A percentile compares a stretch with the other conserved stretches of the same genome.
Evolutionary conservation across 2,329 filamentous ascomycete species (phyloP).

Genomic region (Penicillium capsulatum): DNA sequence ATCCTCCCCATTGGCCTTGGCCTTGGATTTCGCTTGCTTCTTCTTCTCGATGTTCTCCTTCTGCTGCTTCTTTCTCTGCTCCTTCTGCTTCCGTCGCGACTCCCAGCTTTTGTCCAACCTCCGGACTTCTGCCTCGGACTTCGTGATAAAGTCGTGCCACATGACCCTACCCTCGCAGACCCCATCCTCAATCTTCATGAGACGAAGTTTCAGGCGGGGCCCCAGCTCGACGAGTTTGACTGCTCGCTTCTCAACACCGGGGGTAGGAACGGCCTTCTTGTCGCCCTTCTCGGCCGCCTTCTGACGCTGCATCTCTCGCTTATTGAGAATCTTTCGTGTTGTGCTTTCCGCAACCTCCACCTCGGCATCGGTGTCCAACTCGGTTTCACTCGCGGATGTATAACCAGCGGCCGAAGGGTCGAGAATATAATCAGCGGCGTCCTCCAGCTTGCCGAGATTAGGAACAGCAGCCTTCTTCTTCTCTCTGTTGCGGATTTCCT

Average conservation of each 20-base stretch:
- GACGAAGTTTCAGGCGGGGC: slow-evolving; percentile 77
- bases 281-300: slow-evolving; percentile 43
- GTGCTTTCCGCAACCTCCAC: slow-evolving; percentile 69
- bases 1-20: slow-evolving; percentile 42
- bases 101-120: slow-evolving; percentile 82
- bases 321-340: slow-evolving; percentile 52
- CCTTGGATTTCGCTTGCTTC: slow-evolving; percentile 58
- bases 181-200: slow-evolving; percentile 96
- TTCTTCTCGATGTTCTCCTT: slow-evolving; percentile 89
- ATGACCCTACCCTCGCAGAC: slow-evolving; percentile 84
- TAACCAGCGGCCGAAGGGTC: slow-evolving; percentile 77
- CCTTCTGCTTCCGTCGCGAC: slow-evolving; percentile 74
- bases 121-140: slow-evolving; percentile 71
- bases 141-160: slow-evolving; percentile 96
- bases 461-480: slow-evolving; percentile 68
- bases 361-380: slow-evolving; percentile 90
- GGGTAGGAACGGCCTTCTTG: slow-evolving; percentile 40
- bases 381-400: slow-evolving; percentile 87
- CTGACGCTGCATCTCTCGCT: slow-evolving; percentile 48
- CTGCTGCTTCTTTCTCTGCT: slow-evolving; percentile 79
- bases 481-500: slow-evolving; percentile 69
- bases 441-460: slow-evolving; percentile 83
- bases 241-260: slow-evolving; percentile 71
- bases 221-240: slow-evolving; percentile 92
- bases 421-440: slow-evolving; percentile 92